phyloP scores from a whole-genome alignment of 345 rosid species.

The Salix arbutifolia region DNA sequence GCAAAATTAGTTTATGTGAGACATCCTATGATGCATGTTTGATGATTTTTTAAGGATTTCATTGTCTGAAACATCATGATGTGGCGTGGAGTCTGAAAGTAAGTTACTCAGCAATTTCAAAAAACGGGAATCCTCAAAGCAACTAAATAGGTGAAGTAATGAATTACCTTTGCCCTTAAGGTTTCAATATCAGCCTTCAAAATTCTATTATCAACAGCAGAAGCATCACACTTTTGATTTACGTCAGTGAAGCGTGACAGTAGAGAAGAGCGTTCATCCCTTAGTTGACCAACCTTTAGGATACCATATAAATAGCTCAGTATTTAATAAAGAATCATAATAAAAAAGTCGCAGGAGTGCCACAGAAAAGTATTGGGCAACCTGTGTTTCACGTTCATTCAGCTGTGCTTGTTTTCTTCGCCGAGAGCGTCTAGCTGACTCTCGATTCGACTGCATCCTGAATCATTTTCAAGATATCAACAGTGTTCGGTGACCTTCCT shows the following conservation, averaged over 20 bases:
- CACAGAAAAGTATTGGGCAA: constrained; percentile 16
- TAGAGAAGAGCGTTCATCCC: constrained; percentile 68
- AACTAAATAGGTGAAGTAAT: neutral
- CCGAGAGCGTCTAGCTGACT: constrained; percentile 97
- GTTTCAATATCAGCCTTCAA: constrained; percentile 96
- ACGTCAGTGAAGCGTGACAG: constrained; percentile 59
- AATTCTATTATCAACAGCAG: constrained; percentile 83
- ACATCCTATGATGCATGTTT: neutral
- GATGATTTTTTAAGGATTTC: neutral
- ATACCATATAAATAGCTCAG: constrained; percentile 12
- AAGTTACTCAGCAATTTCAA: neutral
- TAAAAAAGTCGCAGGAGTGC: neutral
- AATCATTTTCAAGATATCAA: constrained; percentile 15
- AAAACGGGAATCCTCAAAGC: neutral
- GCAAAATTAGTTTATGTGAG: constrained; percentile 1
- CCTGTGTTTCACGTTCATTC: constrained; percentile 91
- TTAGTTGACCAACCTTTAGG: constrained; percentile 69
- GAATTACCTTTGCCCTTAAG: constrained; percentile 71
- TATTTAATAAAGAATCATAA: constrained; percentile 5
- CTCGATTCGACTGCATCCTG: constrained; percentile 97
- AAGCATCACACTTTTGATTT: constrained; percentile 72
- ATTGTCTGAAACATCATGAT: neutral
- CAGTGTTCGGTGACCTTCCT: neutral
- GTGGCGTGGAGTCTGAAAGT: neutral
- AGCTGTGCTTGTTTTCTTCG: constrained; percentile 84